Evolutionary conservation across 1,284 basidiomycete species (phyloP), one percentile per base, ranked within the genome.

Genomic region (Thecaphora thlaspeos): DNA sequence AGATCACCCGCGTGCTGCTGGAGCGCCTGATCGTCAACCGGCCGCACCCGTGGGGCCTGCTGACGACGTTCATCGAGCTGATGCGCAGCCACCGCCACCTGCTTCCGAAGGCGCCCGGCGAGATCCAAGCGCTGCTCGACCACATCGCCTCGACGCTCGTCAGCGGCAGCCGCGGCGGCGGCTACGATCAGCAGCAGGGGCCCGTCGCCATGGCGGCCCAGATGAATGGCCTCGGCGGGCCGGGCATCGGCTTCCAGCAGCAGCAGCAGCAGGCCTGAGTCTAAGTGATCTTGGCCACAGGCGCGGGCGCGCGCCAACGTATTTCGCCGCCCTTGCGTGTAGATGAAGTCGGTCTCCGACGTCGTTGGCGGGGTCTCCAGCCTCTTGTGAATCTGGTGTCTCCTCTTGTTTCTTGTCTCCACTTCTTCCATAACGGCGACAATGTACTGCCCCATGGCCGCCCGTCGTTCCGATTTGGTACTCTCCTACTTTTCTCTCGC

Each of bases 21-120:
- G 93, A 97, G 78, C 86, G 94, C 36, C 88, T 96, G 80, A 85
- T 97, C 55, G 91, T 91, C 49, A 86, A 91, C 75, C 87, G 91
- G 40, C 94, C 94, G 48, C 93, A 97, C 74, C 92, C 94, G n/a
- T 97, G 92, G 91, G 94, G 93, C 54, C 86, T 92, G 40, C 81
- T 96, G 59, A 86, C 91, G 68, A 91, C 91, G 2, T 95, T 97
- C 80, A 91, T 93, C 70, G 91, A 95, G 81, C 81, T 94, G 56
- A 84, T 93, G 41, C 68, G 72, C 49, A 64, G 44, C 37, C 63
- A 61, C 40, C 49, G 63, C 38, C 57, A 68, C 44, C 55, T 61
- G 37, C 55, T 73, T 4, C 63, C 68, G 4, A 54, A 69, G 19
- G 70, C 68, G 4, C 75, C 75, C 7, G 59, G 56, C 10, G 75